Evolutionary conservation across 371 early-diverging fungal species (phyloP).

Genomic region (Circinella umbellata): DNA sequence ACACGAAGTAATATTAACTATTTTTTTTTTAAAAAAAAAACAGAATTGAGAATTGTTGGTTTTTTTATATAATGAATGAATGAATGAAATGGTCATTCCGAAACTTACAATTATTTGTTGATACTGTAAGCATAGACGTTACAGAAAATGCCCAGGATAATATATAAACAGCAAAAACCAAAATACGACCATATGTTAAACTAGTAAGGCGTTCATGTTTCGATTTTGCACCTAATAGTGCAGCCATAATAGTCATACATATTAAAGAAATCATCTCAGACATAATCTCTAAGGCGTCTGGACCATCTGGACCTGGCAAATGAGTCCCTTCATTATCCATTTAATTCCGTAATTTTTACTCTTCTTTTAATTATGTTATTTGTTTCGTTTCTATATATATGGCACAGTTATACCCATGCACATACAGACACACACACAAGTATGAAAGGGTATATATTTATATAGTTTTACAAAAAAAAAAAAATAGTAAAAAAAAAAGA

Average conservation of each 20-base stretch:
- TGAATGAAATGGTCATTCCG: too few species aligned
- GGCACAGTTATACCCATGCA: too few species aligned
- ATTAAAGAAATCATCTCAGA: constrained; percentile 24
- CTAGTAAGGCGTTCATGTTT: constrained; percentile 18
- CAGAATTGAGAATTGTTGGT: too few species aligned
- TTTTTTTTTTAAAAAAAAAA: too few species aligned
- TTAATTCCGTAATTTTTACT: neutral
- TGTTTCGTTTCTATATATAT: too few species aligned
- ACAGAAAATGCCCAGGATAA: constrained; percentile 26
- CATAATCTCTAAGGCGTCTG: constrained; percentile 23
- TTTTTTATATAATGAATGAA: too few species aligned
- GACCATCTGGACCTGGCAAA: constrained; percentile 10
- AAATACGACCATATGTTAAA: constrained; percentile 21
- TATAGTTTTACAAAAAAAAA: neutral
- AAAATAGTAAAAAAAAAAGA: neutral
- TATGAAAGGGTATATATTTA: too few species aligned
- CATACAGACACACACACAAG: too few species aligned
- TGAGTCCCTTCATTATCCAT: too few species aligned
- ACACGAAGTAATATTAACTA: constrained; percentile 27
- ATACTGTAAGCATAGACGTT: constrained; percentile 21
- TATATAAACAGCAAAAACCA: constrained; percentile 21
- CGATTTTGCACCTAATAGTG: constrained; percentile 21
- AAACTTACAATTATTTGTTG: constrained; percentile 28
- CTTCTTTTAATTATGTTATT: neutral
- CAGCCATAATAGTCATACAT: constrained; percentile 26